These are phyloP conservation scores for Rhodosporidiobolus odoratus DNA, from an alignment of 768 basidiomycete species.

Conservation along the genomic window DNA sequence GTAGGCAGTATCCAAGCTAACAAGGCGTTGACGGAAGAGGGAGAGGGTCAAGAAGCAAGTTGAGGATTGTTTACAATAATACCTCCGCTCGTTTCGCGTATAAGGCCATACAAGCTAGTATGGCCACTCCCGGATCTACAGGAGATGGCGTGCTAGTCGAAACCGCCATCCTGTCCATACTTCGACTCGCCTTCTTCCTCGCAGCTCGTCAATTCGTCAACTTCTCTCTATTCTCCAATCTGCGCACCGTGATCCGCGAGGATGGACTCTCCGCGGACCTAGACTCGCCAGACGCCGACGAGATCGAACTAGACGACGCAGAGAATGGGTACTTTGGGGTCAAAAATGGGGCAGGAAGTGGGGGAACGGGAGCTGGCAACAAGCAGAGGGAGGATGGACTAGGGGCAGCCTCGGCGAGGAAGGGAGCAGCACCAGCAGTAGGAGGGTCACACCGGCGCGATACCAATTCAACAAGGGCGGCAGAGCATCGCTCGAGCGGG, in stretches of 20 bases:
- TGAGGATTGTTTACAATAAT: no score
- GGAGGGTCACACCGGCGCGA: not conserved
- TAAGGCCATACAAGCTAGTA: no score
- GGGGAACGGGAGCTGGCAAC: not conserved
- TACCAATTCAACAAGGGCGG: not conserved
- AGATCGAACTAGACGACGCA: slow-evolving; percentile 21
- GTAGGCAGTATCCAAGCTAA: no score
- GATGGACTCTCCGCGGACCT: slow-evolving; percentile 8
- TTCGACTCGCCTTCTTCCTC: slow-evolving; percentile 38
- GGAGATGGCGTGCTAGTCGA: slow-evolving; percentile 19
- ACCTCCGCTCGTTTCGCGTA: no score
- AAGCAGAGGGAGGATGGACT: not conserved
- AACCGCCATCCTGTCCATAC: slow-evolving; percentile 25
- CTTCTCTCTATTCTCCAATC: slow-evolving; percentile 36
- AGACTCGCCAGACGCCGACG: slow-evolving; percentile 7
- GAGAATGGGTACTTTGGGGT: slow-evolving; percentile 15
- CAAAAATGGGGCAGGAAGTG: not conserved
- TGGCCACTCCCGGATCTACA: no score
- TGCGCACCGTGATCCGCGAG: slow-evolving; percentile 39
- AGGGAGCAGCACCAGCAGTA: not conserved
- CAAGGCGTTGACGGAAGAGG: no score
- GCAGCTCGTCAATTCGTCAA: slow-evolving; percentile 38
- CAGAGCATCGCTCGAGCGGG: not conserved
- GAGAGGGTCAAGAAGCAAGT: no score
- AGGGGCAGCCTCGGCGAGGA: not conserved